These are phyloP conservation scores for Poronia punctata DNA, from an alignment of 495 filamentous ascomycete genomes.

Conservation along the genomic window DNA sequence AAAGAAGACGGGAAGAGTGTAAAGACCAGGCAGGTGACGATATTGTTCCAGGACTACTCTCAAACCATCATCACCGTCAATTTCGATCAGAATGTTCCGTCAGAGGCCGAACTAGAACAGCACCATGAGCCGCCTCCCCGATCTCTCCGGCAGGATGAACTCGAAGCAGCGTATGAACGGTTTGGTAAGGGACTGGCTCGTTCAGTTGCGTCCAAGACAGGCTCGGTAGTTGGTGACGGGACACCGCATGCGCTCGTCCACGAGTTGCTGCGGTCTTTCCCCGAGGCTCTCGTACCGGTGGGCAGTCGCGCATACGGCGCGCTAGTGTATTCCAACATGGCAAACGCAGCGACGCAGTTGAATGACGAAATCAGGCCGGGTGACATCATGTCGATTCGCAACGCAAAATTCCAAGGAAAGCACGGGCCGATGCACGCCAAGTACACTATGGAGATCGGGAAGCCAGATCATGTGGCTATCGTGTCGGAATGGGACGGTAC, in stretches of 20 bases:
- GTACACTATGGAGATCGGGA: constrained; percentile 82
- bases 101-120: constrained; percentile 70
- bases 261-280: constrained; percentile 68
- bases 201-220: constrained; percentile 60
- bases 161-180: constrained; percentile 73
- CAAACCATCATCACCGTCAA: constrained; percentile 81
- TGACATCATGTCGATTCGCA: constrained; percentile 89
- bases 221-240: constrained; percentile 76
- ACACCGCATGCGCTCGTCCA: constrained; percentile 66
- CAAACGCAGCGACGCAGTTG: constrained; percentile 82
- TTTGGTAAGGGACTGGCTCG: constrained; percentile 71
- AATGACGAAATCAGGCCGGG: constrained; percentile 92
- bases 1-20: constrained; percentile 40
- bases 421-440: constrained; percentile 92
- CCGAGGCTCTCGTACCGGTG: constrained; percentile 69
- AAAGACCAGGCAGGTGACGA: constrained; percentile 71
- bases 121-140: constrained; percentile 79
- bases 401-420: constrained; percentile 92
- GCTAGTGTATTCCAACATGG: constrained; percentile 86
- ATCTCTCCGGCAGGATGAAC: constrained; percentile 83
- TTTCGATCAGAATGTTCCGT: constrained; percentile 69
- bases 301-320: constrained; percentile 86
- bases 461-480: constrained; percentile 88
- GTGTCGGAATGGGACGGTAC: constrained; percentile 99
- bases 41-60: constrained; percentile 91